These are phyloP conservation scores for Thermoascus crustaceus DNA, from an alignment of 2,329 filamentous ascomycete species.

Conservation along the genomic window DNA sequence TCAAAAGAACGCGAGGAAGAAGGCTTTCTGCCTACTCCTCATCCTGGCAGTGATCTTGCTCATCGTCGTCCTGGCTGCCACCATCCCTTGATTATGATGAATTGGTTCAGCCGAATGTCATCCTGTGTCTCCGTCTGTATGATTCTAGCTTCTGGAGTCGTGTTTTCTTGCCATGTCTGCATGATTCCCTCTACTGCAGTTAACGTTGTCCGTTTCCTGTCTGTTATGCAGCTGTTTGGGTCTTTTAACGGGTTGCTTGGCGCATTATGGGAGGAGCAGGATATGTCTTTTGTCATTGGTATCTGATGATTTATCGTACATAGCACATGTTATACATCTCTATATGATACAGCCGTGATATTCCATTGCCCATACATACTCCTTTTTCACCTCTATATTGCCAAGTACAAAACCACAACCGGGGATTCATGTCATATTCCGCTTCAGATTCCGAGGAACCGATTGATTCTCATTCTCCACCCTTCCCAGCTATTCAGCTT, in stretches of 20 bases:
- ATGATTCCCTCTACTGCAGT: conserved; percentile 4
- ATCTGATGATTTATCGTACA: conserved; percentile 23
- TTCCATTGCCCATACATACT: conserved; percentile 13
- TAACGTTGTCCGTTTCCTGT: not conserved
- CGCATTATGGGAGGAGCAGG: conserved; percentile 2
- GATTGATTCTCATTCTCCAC: conserved; percentile 47
- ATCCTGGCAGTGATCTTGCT: conserved; percentile 83
- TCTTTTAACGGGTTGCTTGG: not conserved
- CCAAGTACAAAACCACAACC: conserved; percentile 5
- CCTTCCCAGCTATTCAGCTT: conserved; percentile 58
- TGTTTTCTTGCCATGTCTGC: not conserved
- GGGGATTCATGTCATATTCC: not conserved
- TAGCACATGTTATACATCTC: conserved; percentile 26
- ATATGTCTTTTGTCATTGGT: conserved; percentile 1
- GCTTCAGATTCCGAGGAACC: conserved; percentile 38
- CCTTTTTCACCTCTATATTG: conserved; percentile 19
- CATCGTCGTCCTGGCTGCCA: conserved; percentile 80
- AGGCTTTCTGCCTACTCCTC: conserved; percentile 83
- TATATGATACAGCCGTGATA: conserved; percentile 10
- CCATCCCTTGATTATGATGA: conserved; percentile 53
- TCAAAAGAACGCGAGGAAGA: conserved; percentile 91
- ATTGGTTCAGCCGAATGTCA: conserved; percentile 14
- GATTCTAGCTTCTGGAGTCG: conserved; percentile 3
- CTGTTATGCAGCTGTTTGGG: not conserved
- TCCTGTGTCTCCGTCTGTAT: conserved; percentile 10